phyloP scores from a whole-genome alignment of 805 yeast species.

The Sungouiozyma ichnusensis region DNA sequence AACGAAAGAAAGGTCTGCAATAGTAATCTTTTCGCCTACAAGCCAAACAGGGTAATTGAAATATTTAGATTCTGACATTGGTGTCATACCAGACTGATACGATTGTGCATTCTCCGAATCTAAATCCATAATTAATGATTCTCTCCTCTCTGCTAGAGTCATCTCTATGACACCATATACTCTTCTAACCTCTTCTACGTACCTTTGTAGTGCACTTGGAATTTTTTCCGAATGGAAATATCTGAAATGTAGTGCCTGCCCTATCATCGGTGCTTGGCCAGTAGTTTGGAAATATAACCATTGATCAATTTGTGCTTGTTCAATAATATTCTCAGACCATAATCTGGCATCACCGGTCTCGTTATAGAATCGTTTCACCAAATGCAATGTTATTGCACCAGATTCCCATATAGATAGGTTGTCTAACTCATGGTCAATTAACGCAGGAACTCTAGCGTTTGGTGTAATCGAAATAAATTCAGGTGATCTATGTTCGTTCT shows the following conservation, averaged over 20 bases:
- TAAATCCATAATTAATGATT: slow-evolving; percentile 78
- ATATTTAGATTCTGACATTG: slow-evolving; percentile 71
- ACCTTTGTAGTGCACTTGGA: slow-evolving; percentile 82
- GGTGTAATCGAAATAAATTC: slow-evolving; percentile 92
- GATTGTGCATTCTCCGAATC: slow-evolving; percentile 83
- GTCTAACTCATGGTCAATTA: slow-evolving; percentile 77
- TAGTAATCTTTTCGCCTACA: slow-evolving; percentile 72
- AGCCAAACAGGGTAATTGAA: slow-evolving; percentile 93
- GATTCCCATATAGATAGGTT: slow-evolving; percentile 88
- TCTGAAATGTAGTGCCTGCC: slow-evolving; percentile 90
- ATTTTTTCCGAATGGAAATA: slow-evolving; percentile 81
- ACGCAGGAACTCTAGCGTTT: slow-evolving; percentile 90
- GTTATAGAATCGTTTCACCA: slow-evolving; percentile 56
- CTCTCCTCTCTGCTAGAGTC: slow-evolving; percentile 89
- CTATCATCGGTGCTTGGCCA: slow-evolving; percentile 98
- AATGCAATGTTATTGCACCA: slow-evolving; percentile 79
- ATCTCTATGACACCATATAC: slow-evolving; percentile 91
- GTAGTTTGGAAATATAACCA: slow-evolving; percentile 95
- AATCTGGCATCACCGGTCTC: slow-evolving; percentile 56
- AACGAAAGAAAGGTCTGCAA: slow-evolving; percentile 86
- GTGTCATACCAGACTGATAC: slow-evolving; percentile 80
- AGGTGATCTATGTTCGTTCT: slow-evolving; percentile 87
- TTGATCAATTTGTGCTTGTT: slow-evolving; percentile 73
- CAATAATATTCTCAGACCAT: slow-evolving; percentile 69
- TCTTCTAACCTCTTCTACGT: slow-evolving; percentile 83